Evolutionary conservation across 768 basidiomycete genomes (phyloP).

Genomic region (Auricularia cornea): DNA sequence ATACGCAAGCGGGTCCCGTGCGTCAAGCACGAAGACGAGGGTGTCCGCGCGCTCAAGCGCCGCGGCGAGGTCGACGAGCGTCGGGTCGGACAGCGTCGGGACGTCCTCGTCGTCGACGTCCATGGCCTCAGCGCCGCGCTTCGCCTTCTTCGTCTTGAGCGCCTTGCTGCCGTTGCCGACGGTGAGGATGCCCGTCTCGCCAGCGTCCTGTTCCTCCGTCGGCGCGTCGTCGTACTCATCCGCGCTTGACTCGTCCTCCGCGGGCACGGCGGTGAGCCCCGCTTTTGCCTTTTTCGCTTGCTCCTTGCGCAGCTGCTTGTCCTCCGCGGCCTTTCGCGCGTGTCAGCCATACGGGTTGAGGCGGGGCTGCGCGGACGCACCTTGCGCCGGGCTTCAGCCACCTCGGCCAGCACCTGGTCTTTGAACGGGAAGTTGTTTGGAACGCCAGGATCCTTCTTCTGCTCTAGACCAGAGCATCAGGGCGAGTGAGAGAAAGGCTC

Average conservation of each 20-base stretch:
- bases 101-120: slow-evolving; percentile 41
- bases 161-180: slow-evolving; percentile 3
- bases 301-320: slow-evolving; percentile 58
- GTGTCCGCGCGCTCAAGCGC: slow-evolving; percentile 75
- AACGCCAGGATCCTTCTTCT: slow-evolving; percentile 85
- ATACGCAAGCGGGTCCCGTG: slow-evolving; percentile 68
- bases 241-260: slow-evolving; percentile 23
- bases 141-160: slow-evolving; percentile 14
- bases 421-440: slow-evolving; percentile 92
- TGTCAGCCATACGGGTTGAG: not conserved
- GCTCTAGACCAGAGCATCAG: slow-evolving; percentile 35
- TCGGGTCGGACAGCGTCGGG: slow-evolving; percentile 55
- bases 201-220: slow-evolving; percentile 21
- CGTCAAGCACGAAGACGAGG: slow-evolving; percentile 73
- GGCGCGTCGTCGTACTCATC: slow-evolving; percentile 22
- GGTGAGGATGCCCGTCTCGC: slow-evolving; percentile 34
- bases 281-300: slow-evolving; percentile 46
- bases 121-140: slow-evolving; percentile 13
- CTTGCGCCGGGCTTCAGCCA: slow-evolving; percentile 68
- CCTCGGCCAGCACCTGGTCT: slow-evolving; percentile 86
- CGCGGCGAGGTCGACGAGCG: slow-evolving; percentile 50
- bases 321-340: slow-evolving; percentile 58
- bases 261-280: slow-evolving; percentile 9
- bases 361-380: slow-evolving; percentile 32
- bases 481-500: not conserved